phyloP scores from a whole-genome alignment of 2,329 filamentous ascomycete species.

The Arthroderma sp. region DNA sequence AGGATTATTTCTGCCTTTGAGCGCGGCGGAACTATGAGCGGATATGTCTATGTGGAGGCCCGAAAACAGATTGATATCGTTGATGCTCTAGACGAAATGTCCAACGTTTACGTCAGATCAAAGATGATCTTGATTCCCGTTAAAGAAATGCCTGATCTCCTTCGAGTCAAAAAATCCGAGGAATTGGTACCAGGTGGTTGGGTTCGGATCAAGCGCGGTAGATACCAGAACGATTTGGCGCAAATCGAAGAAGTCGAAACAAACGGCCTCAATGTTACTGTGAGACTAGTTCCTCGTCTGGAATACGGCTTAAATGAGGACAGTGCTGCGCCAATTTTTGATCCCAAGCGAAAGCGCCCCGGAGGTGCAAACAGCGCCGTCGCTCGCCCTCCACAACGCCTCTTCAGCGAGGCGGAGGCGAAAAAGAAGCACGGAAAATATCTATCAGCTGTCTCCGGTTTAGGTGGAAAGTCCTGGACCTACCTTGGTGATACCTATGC shows the following conservation, averaged over 20 bases:
- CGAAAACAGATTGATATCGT: conserved; percentile 75
- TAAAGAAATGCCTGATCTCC: conserved; percentile 94
- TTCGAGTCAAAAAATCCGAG: conserved; percentile 77
- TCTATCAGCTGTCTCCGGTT: conserved; percentile 39
- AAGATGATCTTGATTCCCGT: conserved; percentile 84
- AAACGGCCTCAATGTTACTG: conserved; percentile 76
- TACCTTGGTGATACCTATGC: conserved; percentile 85
- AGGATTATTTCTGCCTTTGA: conserved; percentile 86
- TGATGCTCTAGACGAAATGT: conserved; percentile 66
- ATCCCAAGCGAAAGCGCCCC: conserved; percentile 68
- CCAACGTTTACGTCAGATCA: conserved; percentile 77
- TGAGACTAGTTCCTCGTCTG: conserved; percentile 77
- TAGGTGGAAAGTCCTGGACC: conserved; percentile 57
- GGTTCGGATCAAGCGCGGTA: conserved; percentile 70
- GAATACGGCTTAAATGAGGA: conserved; percentile 88
- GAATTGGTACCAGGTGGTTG: conserved; percentile 77
- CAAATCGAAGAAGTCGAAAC: conserved; percentile 86
- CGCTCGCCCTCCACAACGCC: conserved; percentile 69
- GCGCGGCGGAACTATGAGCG: conserved; percentile 76
- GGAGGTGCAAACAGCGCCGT: conserved; percentile 35
- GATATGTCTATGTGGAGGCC: conserved; percentile 91
- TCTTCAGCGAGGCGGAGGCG: conserved; percentile 88
- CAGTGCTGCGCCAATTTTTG: conserved; percentile 38
- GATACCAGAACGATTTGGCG: conserved; percentile 79
- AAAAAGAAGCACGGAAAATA: conserved; percentile 68